Evolutionary conservation across 2,329 filamentous ascomycete species (phyloP), one percentile per base, ranked within the genome.

Genomic region (Nannizziopsis arthrosporioides): DNA sequence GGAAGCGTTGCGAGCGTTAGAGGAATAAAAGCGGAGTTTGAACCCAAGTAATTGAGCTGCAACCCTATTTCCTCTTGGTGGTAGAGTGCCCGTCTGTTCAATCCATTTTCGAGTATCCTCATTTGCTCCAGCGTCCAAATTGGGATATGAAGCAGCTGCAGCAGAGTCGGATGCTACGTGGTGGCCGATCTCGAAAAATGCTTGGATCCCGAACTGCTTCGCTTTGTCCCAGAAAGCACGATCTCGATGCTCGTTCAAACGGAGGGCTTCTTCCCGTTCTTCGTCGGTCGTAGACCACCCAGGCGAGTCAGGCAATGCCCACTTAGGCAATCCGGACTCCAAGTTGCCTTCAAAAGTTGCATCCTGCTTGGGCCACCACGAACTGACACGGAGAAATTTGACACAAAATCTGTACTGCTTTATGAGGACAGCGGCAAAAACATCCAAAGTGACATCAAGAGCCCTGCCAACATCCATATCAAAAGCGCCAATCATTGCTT

Each of bases 41-140:
- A 98, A 98, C 3, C 92, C 92, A 11, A 98, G 80, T 2, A 98
- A 76, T 63, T 96, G 92, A 27, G 93, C 93, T 1, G 92, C 92
- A 51, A 93, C 86, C 38, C 83, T 80, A 62, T 95, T 98, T 27
- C 93, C 92, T 27, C 77, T 74, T 1, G 89, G 87, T 3, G 89
- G 89, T 2, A 92, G 68, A 0, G 85, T 93, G 48, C 81, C 82
- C 2, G 90, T 95, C 51, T 78, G 72, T 53, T 79, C 75, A 57
- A 94, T 85, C 86, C 89, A 95, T 55, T 82, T 74, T 5, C 74
- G 72, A 49, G 80, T 78, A 19, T 78, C 71, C 40, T 74, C 73
- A 30, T 79, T 74, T 10, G 71, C 67, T 17, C 58, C 58, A 27
- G 36, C 44, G 42, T 6, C 59, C 51, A 57, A 58, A 22, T 64